Conservation (phyloP, 140 eudicot genomes). For the Stevia rebaudiana region DNA sequence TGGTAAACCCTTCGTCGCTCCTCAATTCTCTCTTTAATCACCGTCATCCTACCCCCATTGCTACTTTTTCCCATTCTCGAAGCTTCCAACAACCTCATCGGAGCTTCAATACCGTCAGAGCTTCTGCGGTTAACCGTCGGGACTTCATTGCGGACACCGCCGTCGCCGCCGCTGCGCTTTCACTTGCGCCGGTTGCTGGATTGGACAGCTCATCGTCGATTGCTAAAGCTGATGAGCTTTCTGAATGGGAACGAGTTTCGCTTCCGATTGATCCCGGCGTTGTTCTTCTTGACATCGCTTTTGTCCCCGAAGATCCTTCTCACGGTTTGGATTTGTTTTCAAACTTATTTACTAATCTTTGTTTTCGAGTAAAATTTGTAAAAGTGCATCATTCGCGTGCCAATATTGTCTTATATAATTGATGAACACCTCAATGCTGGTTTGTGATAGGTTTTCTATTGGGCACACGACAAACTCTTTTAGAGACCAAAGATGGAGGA, state of each 20-base stretch:
- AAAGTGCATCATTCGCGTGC: too few species aligned
- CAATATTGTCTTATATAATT: background rate
- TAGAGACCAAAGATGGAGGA: constrained; percentile 96
- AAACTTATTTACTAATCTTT: too few species aligned
- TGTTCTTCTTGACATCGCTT: constrained; percentile 93
- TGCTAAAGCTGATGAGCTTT: constrained; percentile 50
- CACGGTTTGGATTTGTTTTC: constrained; percentile 47
- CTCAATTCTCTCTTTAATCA: constrained; percentile 32
- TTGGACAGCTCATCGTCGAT: constrained; percentile 8
- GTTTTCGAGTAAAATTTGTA: too few species aligned
- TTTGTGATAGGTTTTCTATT: constrained; percentile 65
- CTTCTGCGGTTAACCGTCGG: constrained; percentile 46
- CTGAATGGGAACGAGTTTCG: constrained; percentile 88
- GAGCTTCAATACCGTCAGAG: constrained; percentile 20
- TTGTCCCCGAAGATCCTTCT: constrained; percentile 82
- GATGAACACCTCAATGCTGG: constrained; percentile 16
- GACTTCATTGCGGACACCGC: constrained; percentile 53
- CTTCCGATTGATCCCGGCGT: constrained; percentile 98
- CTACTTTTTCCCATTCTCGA: constrained; percentile 8
- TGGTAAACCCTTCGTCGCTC: constrained; percentile 28
- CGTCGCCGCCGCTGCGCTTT: constrained; percentile 44
- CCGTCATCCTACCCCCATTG: constrained; percentile 17
- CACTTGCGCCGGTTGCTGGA: constrained; percentile 38
- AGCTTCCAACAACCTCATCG: constrained; percentile 12
- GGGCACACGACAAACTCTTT: constrained; percentile 92